Evolutionary conservation across 1,284 basidiomycete genomes (phyloP).

Genomic region (Schizophyllum commune): DNA sequence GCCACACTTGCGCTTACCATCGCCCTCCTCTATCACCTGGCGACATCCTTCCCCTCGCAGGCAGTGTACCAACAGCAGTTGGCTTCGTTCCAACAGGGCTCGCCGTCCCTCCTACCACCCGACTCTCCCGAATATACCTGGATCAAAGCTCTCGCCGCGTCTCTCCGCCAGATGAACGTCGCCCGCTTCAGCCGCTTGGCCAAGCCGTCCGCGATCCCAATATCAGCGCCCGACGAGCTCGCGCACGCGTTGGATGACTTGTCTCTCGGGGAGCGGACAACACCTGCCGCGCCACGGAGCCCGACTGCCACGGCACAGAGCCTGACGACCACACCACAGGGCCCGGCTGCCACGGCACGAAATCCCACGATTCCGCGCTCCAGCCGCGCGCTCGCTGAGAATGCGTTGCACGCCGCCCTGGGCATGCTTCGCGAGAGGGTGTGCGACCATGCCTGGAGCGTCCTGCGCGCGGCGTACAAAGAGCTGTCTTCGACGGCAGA

Average conservation of each 20-base stretch:
- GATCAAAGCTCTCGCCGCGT: constrained; percentile 38
- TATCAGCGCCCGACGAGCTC: constrained; percentile 10
- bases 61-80: constrained; percentile 40
- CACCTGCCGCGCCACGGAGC: too few relatives aligned
- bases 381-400: constrained; percentile 23
- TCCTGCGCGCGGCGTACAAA: constrained; percentile 57
- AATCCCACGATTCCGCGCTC: too few relatives aligned
- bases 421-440: constrained; percentile 40
- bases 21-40: constrained; percentile 46
- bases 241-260: constrained; percentile 6
- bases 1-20: constrained; percentile 30
- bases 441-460: constrained; percentile 46
- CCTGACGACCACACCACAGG: too few relatives aligned
- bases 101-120: constrained; percentile 30
- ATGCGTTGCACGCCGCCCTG: constrained; percentile 38
- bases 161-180: constrained; percentile 46
- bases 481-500: constrained; percentile 40
- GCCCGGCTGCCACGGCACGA: too few relatives aligned
- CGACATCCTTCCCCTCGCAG: constrained; percentile 55
- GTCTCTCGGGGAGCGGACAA: constrained; percentile 5
- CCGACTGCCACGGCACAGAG: too few relatives aligned
- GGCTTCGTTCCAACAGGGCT: constrained; percentile 26
- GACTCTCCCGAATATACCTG: constrained; percentile 31
- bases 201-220: constrained; percentile 18
- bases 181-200: constrained; percentile 39